Evolutionary conservation across 176 grass and related monocot genomes (phyloP), one percentile per base, ranked within the genome.

Genomic region (Lolium perenne): DNA sequence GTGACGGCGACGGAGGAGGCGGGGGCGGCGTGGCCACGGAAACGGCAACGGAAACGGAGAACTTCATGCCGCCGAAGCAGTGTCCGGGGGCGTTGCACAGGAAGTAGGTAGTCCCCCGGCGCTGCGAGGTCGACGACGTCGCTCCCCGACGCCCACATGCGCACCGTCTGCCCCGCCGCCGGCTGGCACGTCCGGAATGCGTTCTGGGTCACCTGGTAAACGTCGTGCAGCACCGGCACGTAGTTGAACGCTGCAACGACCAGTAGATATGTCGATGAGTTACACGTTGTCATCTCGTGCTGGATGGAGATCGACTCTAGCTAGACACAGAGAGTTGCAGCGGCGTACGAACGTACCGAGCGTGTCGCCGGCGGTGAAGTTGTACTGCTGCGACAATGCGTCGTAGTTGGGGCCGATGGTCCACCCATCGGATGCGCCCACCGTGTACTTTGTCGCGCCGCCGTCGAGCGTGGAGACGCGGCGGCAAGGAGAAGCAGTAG

Each of bases 51-150:
- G 32, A 35, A 35, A 98, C 64, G 45, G 82, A 7, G 69, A 98
- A 83, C 71, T 83, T 95, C 95, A 93, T 98, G 53, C 95, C 95
- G 46, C 93, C 91, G n/a, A 64, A 75, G 86, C 95, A 98, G 89
- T 95, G 91, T 8, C 93, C 91, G 43, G 79, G 38, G 71, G 92
- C 26, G 79, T 93, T 87, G 86, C 95, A 98, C 10, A 98, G 22
- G 83, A 95, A 98, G 74, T 83, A 92, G 80, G 80, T 92, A 91
- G 41, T 89, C 84, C 85, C 76, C 79, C 47, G 87, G 85, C 20
- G 10, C 16, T 38, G 89, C 64, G 79, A 98, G 87, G 77, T 84
- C 90, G 38, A 91, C 87, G 22, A 51, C 10, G 83, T 93, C 91
- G 8, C 8, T 77, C 9, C 95, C 93, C 10, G 88, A 82, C 32